These are phyloP conservation scores for Buxus sempervirens DNA, from an alignment of 164 flowering plant genomes.

Conservation along the genomic window DNA sequence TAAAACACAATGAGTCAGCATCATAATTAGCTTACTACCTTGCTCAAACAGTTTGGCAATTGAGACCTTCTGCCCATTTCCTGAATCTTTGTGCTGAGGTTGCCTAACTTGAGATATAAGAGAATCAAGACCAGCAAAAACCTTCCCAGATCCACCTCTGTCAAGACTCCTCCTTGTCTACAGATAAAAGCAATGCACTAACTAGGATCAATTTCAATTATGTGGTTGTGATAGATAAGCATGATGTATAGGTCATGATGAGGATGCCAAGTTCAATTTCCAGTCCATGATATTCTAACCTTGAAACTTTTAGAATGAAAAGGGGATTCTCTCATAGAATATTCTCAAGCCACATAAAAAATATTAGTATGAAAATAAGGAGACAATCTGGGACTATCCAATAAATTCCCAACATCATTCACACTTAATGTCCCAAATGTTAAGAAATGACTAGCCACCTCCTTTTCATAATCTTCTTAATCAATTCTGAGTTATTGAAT, in stretches of 20 bases:
- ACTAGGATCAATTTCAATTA: neutral
- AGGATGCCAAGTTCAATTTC: neutral
- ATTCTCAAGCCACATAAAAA: neutral
- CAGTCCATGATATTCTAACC: neutral
- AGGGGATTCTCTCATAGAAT: neutral
- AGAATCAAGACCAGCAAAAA: constrained; percentile 43
- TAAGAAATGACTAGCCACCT: neutral
- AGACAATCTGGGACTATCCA: neutral
- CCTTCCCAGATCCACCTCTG: constrained; percentile 41
- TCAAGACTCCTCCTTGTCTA: constrained; percentile 80
- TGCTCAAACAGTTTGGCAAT: constrained; percentile 90
- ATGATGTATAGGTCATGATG: neutral
- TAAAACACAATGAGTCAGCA: neutral
- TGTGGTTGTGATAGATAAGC: neutral
- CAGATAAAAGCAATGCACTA: constrained; percentile 6
- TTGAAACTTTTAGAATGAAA: neutral
- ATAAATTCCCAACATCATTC: neutral
- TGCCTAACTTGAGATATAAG: constrained; percentile 53
- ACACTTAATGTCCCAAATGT: neutral
- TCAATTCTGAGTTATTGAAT: neutral
- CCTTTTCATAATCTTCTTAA: neutral
- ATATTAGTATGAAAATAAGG: neutral
- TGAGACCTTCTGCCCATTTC: constrained; percentile 77
- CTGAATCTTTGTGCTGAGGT: constrained; percentile 45
- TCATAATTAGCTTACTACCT: constrained; percentile 36